Evolutionary conservation across 495 filamentous ascomycete species (phyloP).

Genomic region (Lichina pygmaea): DNA sequence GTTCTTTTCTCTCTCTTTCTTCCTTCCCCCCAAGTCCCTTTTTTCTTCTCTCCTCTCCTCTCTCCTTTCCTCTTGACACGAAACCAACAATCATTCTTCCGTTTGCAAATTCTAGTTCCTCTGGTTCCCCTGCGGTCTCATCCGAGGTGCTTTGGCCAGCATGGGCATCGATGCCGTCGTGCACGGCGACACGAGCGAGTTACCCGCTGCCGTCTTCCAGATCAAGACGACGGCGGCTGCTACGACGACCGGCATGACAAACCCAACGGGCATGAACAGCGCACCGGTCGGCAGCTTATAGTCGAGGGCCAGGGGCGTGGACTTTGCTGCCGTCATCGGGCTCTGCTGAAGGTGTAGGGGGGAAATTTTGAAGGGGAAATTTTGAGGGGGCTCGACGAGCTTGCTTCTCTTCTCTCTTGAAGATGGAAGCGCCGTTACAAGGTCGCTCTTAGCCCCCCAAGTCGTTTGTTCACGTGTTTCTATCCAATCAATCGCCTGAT

Average conservation of each 20-base stretch:
- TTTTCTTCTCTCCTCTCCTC: neutral
- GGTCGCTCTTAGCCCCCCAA: too few relatives aligned
- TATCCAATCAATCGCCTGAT: too few relatives aligned
- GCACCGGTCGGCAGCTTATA: neutral
- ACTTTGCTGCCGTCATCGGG: too few relatives aligned
- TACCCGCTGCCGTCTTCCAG: conserved; percentile 81
- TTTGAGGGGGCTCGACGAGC: too few relatives aligned
- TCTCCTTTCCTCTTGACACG: neutral
- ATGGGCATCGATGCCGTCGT: conserved; percentile 81
- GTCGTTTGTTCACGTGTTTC: too few relatives aligned
- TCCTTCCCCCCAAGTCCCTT: neutral
- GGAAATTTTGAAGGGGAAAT: too few relatives aligned
- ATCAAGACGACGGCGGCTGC: conserved; percentile 46
- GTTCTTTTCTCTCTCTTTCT: neutral
- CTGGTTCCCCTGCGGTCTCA: conserved; percentile 81
- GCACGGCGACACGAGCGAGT: conserved; percentile 60
- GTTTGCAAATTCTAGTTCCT: conserved; percentile 31
- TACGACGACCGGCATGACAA: conserved; percentile 14
- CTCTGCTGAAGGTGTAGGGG: too few relatives aligned
- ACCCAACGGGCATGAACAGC: neutral
- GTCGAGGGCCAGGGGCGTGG: too few relatives aligned
- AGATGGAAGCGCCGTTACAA: too few relatives aligned
- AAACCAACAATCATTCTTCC: neutral
- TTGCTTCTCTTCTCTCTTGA: too few relatives aligned
- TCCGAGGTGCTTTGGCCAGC: conserved; percentile 65